Base-by-base conservation (phyloP, 805 yeast genomes). In the Saturnispora sanitii region DNA sequence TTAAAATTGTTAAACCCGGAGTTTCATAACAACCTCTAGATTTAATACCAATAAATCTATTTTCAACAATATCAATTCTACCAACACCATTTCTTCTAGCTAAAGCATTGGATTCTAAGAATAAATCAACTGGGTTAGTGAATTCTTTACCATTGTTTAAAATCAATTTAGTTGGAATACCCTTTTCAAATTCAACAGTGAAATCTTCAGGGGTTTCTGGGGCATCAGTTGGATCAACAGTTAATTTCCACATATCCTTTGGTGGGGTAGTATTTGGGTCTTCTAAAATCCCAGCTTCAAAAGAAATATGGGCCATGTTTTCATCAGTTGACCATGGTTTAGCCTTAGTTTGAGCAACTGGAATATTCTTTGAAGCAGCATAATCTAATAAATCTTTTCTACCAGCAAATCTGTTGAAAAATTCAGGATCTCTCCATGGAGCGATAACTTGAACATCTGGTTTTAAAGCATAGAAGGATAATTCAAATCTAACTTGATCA, bases 241-340 rank as follows among this genome's bases (percentile, higher is more conserved):
- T 92, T 62, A 92, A 77, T 71, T 92, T 92, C 98, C 98, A 92
- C 98, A 92, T 92, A 65, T 92, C 98, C 72, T 88, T 90, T 68
- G 98, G 98, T 50, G 98, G 98, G 40, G 98, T 92, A 54, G 90
- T 79, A 65, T 92, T 84, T 60, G 99, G 99, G 69, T 92, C 95
- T 70, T 92, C 99, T 58, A 92, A 77, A 53, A 92, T 92, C 68
- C 99, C 99, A 49, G 99, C 99, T 73, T 92, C 99, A 64, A 84
- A 92, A 30, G 97, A 90, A 64, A 92, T 92, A 68, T 92, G 99
- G 35, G 97, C 98, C 78, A 90, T 71, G 76, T 92, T 92, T 71
- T 92, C 99, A 64, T 92, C 99, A 44, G 98, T 92, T 28, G 97
- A 88, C 99, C 99, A 92, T 54, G 99, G 99, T 73, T 92, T 92